These are phyloP conservation scores for Thuja plicata DNA, from an alignment of 83 land plant genomes.

Conservation along the genomic window DNA sequence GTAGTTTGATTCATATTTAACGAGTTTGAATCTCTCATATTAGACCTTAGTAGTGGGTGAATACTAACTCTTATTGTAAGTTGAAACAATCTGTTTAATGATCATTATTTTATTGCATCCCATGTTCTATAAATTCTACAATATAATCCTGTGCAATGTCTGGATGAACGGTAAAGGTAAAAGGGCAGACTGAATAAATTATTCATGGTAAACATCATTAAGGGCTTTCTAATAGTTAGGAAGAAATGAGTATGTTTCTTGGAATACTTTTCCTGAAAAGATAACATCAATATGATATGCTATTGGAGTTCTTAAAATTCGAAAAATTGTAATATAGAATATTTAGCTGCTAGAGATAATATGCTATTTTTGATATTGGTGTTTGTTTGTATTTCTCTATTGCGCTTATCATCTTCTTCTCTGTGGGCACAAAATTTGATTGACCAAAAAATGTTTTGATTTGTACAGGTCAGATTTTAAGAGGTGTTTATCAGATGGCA, in stretches of 20 bases:
- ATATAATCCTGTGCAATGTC: background rate
- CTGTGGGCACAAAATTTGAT: background rate
- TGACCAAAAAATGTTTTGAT: background rate
- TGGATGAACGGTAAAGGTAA: background rate
- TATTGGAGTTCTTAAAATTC: background rate
- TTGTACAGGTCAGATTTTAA: constrained; percentile 37
- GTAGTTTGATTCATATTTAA: too few species aligned
- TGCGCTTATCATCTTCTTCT: background rate
- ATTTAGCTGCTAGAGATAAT: background rate
- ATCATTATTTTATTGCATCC: background rate
- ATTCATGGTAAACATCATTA: background rate
- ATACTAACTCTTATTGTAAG: background rate
- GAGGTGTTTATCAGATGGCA: constrained; percentile 77
- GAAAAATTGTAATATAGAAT: background rate
- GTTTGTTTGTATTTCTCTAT: background rate
- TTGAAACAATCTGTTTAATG: background rate
- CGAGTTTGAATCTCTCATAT: too few species aligned
- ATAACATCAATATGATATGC: background rate
- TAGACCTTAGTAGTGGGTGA: background rate
- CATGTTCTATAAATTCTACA: background rate
- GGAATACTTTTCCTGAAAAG: background rate
- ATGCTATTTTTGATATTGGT: background rate
- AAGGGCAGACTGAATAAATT: background rate
- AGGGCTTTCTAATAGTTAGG: background rate
- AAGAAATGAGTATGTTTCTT: background rate